These are phyloP conservation scores for Proliferodiscus dingleyae DNA, from an alignment of 2,329 filamentous ascomycete genomes.

Conservation along the genomic window DNA sequence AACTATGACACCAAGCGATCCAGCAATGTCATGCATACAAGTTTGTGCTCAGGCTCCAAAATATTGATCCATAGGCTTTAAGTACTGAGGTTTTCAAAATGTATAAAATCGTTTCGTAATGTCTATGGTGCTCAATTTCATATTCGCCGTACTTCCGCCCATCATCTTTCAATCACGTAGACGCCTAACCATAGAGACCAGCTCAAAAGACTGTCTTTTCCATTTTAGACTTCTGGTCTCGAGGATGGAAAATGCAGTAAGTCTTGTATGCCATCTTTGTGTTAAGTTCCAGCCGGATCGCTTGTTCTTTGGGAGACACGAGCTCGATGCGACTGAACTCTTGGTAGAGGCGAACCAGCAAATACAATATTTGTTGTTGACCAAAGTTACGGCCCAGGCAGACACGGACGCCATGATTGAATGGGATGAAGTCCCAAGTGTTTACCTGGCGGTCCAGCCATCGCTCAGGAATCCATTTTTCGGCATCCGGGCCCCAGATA, in stretches of 20 bases:
- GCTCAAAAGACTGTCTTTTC: not conserved
- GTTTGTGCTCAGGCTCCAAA: no score
- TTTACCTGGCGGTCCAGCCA: constrained; percentile 38
- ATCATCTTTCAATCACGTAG: no score
- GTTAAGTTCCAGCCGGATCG: constrained; percentile 10
- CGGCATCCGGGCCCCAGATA: constrained; percentile 23
- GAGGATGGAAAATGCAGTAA: not conserved
- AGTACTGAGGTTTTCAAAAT: no score
- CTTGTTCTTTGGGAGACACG: constrained; percentile 2
- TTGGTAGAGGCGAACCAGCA: constrained; percentile 28
- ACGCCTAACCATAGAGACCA: no score
- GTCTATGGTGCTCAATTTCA: no score
- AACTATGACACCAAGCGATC: not conserved
- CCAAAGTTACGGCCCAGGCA: constrained; percentile 31
- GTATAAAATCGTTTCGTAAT: no score
- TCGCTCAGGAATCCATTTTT: constrained; percentile 27
- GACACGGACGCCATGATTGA: constrained; percentile 31
- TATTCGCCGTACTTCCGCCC: no score
- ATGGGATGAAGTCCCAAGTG: constrained; percentile 32
- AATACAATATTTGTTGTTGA: constrained; percentile 28
- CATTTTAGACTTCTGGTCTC: not conserved
- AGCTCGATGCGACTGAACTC: constrained; percentile 26
- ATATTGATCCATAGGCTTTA: no score
- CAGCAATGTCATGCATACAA: no score
- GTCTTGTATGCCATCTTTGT: constrained; percentile 1